A percentile compares a stretch with the other conserved stretches of the same genome.
Conservation (phyloP, 2,329 filamentous ascomycete genomes). For the Colletotrichum karsti region DNA sequence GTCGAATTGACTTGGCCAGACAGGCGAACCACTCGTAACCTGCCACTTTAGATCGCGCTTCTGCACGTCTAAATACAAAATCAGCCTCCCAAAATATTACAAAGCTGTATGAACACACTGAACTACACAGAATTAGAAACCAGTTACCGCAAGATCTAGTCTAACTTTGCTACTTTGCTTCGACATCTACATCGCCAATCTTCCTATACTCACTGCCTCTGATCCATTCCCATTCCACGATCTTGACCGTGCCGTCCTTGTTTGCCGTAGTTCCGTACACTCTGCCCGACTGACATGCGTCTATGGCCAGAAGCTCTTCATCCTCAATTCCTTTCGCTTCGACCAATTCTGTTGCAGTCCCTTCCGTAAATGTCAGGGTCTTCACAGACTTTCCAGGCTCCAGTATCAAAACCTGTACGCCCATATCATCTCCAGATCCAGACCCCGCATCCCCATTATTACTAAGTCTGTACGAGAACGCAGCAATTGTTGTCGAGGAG, state of each 20-base stretch:
- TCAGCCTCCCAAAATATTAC: too few species aligned
- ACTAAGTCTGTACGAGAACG: not conserved
- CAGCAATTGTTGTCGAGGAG: not conserved
- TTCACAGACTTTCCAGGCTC: not conserved
- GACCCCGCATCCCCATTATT: not conserved
- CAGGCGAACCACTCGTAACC: too few species aligned
- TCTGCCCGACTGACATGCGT: not conserved
- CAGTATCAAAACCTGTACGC: not conserved
- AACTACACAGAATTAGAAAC: too few species aligned
- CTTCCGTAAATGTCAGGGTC: not conserved
- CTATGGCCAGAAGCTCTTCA: not conserved
- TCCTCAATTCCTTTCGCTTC: rapidly evolving
- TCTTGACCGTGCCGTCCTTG: not conserved
- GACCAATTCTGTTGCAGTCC: not conserved
- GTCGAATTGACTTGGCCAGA: too few species aligned
- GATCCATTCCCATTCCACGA: not conserved
- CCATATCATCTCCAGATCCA: not conserved
- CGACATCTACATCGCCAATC: not conserved
- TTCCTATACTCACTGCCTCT: not conserved
- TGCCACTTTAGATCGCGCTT: too few species aligned
- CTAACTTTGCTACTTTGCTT: too few species aligned
- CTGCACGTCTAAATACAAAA: too few species aligned
- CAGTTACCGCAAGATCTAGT: not conserved
- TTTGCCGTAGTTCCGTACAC: not conserved
- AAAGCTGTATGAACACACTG: too few species aligned